Evolutionary conservation across 1,284 basidiomycete species (phyloP).

Genomic region (Apiotrichum sp.): DNA sequence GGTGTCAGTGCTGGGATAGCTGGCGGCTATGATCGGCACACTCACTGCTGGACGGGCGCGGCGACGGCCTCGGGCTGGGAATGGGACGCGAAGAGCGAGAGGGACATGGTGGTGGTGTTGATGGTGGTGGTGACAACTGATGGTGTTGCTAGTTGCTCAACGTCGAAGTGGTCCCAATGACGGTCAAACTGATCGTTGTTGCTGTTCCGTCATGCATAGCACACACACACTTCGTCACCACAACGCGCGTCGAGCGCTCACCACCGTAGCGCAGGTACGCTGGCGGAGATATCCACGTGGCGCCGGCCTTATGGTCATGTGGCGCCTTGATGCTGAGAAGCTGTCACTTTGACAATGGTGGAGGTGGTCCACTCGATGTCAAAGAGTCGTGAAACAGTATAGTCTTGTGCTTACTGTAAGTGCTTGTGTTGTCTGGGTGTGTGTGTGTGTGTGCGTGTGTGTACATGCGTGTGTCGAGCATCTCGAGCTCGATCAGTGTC

Average conservation of each 20-base stretch:
- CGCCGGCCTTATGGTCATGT: neutral
- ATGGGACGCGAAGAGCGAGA: slow-evolving; percentile 33
- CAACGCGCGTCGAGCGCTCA: slow-evolving; percentile 13
- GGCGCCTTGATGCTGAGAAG: neutral
- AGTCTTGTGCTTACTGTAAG: too few species aligned
- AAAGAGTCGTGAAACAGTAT: too few species aligned
- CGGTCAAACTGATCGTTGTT: neutral
- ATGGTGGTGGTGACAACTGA: neutral
- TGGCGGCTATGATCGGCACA: neutral
- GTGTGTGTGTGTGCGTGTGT: too few species aligned
- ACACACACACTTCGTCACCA: slow-evolving; percentile 7
- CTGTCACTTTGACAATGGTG: too few species aligned
- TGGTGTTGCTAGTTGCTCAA: neutral
- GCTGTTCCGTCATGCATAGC: too few species aligned
- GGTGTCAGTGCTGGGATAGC: slow-evolving; percentile 3
- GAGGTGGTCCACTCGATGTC: too few species aligned
- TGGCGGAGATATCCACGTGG: slow-evolving; percentile 10
- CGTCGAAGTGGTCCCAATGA: neutral
- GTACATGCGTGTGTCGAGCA: too few species aligned
- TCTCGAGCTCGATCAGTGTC: too few species aligned
- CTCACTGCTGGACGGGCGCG: slow-evolving; percentile 41
- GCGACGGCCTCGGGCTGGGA: slow-evolving; percentile 21
- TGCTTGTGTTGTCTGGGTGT: too few species aligned
- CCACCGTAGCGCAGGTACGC: neutral
- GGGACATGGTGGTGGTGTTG: slow-evolving; percentile 28